A percentile compares a stretch with the other conserved stretches of the same genome.
These are phyloP conservation scores for Pseudonectria buxi DNA, from an alignment of 2,329 filamentous ascomycete genomes.

Conservation along the genomic window DNA sequence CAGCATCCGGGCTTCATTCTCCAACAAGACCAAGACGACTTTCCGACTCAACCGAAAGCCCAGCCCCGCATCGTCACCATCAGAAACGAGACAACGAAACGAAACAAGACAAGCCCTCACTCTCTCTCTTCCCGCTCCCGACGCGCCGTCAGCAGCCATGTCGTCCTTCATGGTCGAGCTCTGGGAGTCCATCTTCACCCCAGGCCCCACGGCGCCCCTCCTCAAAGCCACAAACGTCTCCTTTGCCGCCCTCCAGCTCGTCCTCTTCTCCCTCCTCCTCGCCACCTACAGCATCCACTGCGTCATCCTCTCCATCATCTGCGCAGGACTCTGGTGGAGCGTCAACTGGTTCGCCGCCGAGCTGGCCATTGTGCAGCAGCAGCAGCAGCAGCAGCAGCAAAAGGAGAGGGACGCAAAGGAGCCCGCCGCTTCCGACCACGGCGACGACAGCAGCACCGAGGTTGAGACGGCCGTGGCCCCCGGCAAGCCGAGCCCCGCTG, in stretches of 20 bases:
- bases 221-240: slow-evolving; percentile 83
- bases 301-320: slow-evolving; percentile 69
- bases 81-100: neutral
- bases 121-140: neutral
- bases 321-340: slow-evolving; percentile 78
- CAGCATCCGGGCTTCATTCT: too few species aligned
- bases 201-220: slow-evolving; percentile 81
- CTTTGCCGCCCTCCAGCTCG: slow-evolving; percentile 76
- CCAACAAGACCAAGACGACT: too few species aligned
- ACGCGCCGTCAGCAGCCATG: too few species aligned
- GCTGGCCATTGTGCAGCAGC: slow-evolving; percentile 39
- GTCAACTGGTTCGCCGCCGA: slow-evolving; percentile 95
- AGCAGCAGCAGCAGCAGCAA: slow-evolving; percentile 27
- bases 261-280: slow-evolving; percentile 69
- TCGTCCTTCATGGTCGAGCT: slow-evolving; percentile 64
- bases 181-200: slow-evolving; percentile 89
- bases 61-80: too few species aligned
- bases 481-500: slow-evolving; percentile 11
- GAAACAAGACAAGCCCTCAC: slow-evolving; percentile 6
- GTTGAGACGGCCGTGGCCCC: slow-evolving; percentile 29
- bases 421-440: slow-evolving; percentile 25
- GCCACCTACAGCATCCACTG: slow-evolving; percentile 88
- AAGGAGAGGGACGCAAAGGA: slow-evolving; percentile 24
- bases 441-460: slow-evolving; percentile 38
- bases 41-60: too few species aligned